A percentile compares a stretch with the other conserved stretches of the same genome.
Conservation (phyloP, 192 early-diverging fungal genomes). For the Coemansia sp. region DNA sequence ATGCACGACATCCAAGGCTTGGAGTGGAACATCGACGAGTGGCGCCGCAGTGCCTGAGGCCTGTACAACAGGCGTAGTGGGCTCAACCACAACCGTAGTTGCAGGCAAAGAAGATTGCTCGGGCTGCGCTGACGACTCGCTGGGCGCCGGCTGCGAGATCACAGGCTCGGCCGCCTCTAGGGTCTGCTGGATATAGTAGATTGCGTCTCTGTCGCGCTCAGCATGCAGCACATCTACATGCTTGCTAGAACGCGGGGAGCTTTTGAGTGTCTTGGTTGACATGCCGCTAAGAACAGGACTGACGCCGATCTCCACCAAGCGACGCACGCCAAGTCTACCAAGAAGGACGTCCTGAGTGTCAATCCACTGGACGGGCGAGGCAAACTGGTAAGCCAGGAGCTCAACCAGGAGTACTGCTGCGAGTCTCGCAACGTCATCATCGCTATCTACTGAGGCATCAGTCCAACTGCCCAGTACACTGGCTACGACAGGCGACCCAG, state of each 20-base stretch:
- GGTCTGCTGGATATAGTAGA: constrained; percentile 18
- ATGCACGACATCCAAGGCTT: constrained; percentile 75
- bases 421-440: constrained; percentile 68
- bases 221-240: constrained; percentile 14
- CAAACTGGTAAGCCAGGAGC: constrained; percentile 91
- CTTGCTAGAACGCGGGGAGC: not conserved
- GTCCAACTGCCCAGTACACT: constrained; percentile 73
- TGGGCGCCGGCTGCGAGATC: not conserved
- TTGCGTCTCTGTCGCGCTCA: constrained; percentile 14
- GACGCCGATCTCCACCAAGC: constrained; percentile 86
- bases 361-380: constrained; percentile 93
- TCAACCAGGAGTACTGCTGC: constrained; percentile 84
- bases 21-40: constrained; percentile 72
- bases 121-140: not conserved
- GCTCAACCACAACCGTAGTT: constrained; percentile 53
- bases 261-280: constrained; percentile 64
- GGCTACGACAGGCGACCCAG: constrained; percentile 67
- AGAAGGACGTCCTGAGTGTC: constrained; percentile 91
- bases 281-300: constrained; percentile 84
- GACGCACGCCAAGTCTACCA: constrained; percentile 67
- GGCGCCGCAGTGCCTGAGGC: constrained; percentile 31
- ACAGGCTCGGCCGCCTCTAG: not conserved
- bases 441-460: constrained; percentile 28
- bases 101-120: constrained; percentile 36
- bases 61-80: not conserved